These are phyloP conservation scores for Trypanosoma platydactyli DNA, from an alignment of 208 protist species.

Conservation along the genomic window DNA sequence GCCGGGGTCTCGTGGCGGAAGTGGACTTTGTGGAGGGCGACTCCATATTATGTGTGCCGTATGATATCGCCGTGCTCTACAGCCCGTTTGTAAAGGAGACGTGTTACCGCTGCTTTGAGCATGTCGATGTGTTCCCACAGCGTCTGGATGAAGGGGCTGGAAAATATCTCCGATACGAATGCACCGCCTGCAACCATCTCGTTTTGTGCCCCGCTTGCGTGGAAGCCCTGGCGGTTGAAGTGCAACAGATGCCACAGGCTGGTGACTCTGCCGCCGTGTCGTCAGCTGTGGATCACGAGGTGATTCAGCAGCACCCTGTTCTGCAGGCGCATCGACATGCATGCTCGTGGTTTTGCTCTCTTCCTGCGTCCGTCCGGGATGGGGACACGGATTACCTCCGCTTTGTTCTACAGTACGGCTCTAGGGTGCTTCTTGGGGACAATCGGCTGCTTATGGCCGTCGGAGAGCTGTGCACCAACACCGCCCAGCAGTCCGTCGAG, in stretches of 20 bases:
- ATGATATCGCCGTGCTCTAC: conserved; percentile 74
- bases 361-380: conserved; percentile 56
- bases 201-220: conserved; percentile 49
- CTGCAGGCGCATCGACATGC: conserved; percentile 49
- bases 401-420: conserved; percentile 70
- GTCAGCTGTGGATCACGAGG: background rate
- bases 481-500: conserved; percentile 32
- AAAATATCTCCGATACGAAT: conserved; percentile 30
- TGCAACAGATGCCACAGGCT: background rate
- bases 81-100: conserved; percentile 48
- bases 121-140: background rate
- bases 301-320: conserved; percentile 26
- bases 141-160: background rate
- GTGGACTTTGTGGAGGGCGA: conserved; percentile 32
- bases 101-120: conserved; percentile 64
- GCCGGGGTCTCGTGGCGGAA: conserved; percentile 65
- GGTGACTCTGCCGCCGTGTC: background rate
- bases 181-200: conserved; percentile 71
- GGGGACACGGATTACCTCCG: conserved; percentile 84
- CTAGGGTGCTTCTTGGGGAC: conserved; percentile 52
- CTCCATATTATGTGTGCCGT: conserved; percentile 39
- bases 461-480: conserved; percentile 42
- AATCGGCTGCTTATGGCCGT: conserved; percentile 30
- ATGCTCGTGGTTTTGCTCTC: conserved; percentile 68
- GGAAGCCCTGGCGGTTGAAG: conserved; percentile 21